A percentile compares a stretch with the other conserved stretches of the same genome.
Conservation (phyloP, 2,329 filamentous ascomycete species). For the Sphaerulina populicola region DNA sequence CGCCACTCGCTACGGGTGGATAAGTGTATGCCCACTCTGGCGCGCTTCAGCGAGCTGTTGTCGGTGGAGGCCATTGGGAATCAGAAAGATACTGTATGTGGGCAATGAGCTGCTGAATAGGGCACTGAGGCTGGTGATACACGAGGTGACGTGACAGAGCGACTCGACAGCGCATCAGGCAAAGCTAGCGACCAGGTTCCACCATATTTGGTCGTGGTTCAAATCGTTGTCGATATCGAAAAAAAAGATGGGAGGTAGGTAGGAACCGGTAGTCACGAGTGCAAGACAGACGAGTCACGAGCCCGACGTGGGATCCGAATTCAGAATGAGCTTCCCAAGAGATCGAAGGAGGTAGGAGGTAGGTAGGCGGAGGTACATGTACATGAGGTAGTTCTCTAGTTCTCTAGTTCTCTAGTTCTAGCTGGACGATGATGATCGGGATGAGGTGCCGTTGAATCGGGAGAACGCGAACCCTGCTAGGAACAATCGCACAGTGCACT, state of each 20-base stretch:
- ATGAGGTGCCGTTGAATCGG: no score
- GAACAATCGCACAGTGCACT: no score
- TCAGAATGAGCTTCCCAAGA: no score
- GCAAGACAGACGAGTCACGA: no score
- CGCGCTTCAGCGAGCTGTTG: slow-evolving; percentile 79
- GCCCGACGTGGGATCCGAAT: no score
- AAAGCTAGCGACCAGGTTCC: neutral
- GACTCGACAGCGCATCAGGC: neutral
- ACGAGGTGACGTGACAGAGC: neutral
- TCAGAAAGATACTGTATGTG: neutral
- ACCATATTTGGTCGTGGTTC: neutral
- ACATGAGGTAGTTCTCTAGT: neutral
- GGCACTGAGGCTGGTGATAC: neutral
- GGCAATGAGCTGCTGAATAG: neutral
- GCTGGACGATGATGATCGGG: no score
- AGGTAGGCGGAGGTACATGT: neutral
- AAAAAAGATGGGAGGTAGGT: neutral
- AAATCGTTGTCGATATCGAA: neutral
- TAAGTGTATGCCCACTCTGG: slow-evolving; percentile 51
- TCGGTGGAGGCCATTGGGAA: slow-evolving; percentile 40
- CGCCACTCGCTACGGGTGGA: neutral
- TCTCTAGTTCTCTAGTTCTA: no score
- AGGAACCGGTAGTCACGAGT: no score
- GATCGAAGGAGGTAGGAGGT: neutral
- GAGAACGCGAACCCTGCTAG: no score